Conservation (phyloP, 768 basidiomycete species). For the Suillus weaverae region DNA sequence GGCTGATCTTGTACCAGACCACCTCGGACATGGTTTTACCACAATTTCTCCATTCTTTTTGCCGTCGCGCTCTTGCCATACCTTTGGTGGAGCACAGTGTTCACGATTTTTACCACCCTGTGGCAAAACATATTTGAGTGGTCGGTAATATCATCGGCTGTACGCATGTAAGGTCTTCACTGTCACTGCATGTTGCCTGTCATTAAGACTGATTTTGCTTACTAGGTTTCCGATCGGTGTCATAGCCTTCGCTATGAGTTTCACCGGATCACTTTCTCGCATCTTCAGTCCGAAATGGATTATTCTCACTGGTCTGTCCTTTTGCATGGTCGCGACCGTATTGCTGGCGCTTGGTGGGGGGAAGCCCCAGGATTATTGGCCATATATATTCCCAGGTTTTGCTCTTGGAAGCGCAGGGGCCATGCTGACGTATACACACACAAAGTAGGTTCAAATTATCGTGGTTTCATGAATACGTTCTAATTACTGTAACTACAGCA, state of each 20-base stretch:
- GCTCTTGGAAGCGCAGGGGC: conserved; percentile 46
- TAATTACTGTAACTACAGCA: conserved; percentile 28
- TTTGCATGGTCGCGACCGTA: conserved; percentile 39
- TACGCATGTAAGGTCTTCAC: conserved; percentile 36
- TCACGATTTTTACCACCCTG: conserved; percentile 34
- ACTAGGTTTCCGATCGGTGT: conserved; percentile 44
- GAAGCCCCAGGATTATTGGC: conserved; percentile 44
- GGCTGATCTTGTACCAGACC: conserved; percentile 27
- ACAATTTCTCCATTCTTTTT: conserved; percentile 42
- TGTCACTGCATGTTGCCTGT: conserved; percentile 9
- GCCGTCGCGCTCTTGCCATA: conserved; percentile 39
- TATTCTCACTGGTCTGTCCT: conserved; percentile 41
- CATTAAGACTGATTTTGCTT: neutral
- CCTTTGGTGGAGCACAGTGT: conserved; percentile 42
- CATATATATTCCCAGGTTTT: conserved; percentile 50
- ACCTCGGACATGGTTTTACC: conserved; percentile 43
- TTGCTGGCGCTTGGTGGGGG: conserved; percentile 45
- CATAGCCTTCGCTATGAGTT: conserved; percentile 36
- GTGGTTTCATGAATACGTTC: neutral
- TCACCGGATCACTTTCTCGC: conserved; percentile 40
- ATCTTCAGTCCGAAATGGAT: conserved; percentile 43
- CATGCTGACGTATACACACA: conserved; percentile 46
- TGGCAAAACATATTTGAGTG: conserved; percentile 46
- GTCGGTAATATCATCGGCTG: conserved; percentile 39
- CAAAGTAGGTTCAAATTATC: conserved; percentile 39